phyloP scores from a whole-genome alignment of 805 yeast species.

The Ogataea angusta region DNA sequence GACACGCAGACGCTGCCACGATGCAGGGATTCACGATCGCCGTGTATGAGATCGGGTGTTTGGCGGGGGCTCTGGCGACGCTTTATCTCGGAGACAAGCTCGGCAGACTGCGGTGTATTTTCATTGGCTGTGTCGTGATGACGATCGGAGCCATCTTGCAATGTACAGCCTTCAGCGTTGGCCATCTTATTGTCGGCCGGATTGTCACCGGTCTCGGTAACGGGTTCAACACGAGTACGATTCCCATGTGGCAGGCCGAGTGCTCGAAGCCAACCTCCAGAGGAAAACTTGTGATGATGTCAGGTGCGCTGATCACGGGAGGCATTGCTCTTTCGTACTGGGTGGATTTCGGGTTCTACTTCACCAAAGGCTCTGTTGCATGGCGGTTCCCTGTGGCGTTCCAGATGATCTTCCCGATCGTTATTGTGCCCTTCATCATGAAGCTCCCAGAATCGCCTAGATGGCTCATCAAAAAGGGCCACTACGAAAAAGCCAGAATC shows the following conservation, averaged over 20 bases:
- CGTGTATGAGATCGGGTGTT: slow-evolving; percentile 49
- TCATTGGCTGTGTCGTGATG: slow-evolving; percentile 37
- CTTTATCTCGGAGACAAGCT: slow-evolving; percentile 39
- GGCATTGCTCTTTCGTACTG: slow-evolving; percentile 35
- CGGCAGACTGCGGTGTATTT: slow-evolving; percentile 40
- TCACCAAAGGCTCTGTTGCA: slow-evolving; percentile 23
- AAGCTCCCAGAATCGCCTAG: slow-evolving; percentile 43
- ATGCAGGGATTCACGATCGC: slow-evolving; percentile 49
- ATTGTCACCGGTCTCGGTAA: slow-evolving; percentile 37
- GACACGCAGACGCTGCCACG: slow-evolving; percentile 27
- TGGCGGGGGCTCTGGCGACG: slow-evolving; percentile 41
- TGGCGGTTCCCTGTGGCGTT: slow-evolving; percentile 41
- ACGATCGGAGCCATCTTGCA: slow-evolving; percentile 28
- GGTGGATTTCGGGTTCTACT: slow-evolving; percentile 37
- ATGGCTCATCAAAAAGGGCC: slow-evolving; percentile 40
- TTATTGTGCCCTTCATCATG: slow-evolving; percentile 17
- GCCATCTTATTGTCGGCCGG: slow-evolving; percentile 32
- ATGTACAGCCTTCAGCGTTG: slow-evolving; percentile 22
- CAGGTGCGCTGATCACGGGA: slow-evolving; percentile 29
- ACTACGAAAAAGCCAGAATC: slow-evolving; percentile 40
- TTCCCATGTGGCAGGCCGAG: slow-evolving; percentile 37
- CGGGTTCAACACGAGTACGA: slow-evolving; percentile 34
- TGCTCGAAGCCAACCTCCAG: slow-evolving; percentile 31
- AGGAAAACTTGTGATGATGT: slow-evolving; percentile 31
- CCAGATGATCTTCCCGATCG: slow-evolving; percentile 27